These are phyloP conservation scores for Tolypocladium ovalisporum DNA, from an alignment of 2,329 filamentous ascomycete species.

Conservation along the genomic window DNA sequence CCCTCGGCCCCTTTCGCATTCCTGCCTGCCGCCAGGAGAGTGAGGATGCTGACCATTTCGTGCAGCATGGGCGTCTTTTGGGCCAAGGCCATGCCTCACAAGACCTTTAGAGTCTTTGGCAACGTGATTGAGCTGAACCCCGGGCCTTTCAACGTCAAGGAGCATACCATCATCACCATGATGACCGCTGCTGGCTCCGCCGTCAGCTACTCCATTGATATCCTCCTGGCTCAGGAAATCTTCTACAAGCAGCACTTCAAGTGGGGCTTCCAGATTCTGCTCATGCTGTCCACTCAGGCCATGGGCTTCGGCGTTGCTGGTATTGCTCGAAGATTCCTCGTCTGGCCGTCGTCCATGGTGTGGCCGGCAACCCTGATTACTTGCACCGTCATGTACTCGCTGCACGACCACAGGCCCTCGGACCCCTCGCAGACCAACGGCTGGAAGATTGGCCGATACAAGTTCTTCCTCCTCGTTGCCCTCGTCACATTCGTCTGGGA, in stretches of 20 bases:
- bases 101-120: slow-evolving; percentile 20
- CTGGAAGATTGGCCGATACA: slow-evolving; percentile 48
- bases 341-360: slow-evolving; percentile 52
- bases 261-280: slow-evolving; percentile 46
- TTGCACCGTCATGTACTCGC: slow-evolving; percentile 49
- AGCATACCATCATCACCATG: slow-evolving; percentile 38
- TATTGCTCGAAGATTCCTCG: slow-evolving; percentile 45
- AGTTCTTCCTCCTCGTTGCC: slow-evolving; percentile 44
- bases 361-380: slow-evolving; percentile 53
- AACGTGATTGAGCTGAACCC: slow-evolving; percentile 24
- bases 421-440: slow-evolving; percentile 41
- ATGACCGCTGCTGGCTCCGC: slow-evolving; percentile 27
- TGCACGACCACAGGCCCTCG: slow-evolving; percentile 48
- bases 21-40: not conserved
- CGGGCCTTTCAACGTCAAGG: slow-evolving; percentile 33
- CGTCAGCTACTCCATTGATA: slow-evolving; percentile 27
- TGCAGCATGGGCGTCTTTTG: slow-evolving; percentile 18
- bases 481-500: slow-evolving; percentile 42
- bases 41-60: not conserved
- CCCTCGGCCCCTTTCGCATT: not conserved
- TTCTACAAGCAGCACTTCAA: slow-evolving; percentile 42
- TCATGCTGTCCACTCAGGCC: slow-evolving; percentile 49
- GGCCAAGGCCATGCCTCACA: slow-evolving; percentile 20
- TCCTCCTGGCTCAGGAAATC: slow-evolving; percentile 29
- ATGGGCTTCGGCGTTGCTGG: slow-evolving; percentile 56